Evolutionary conservation across 1,284 basidiomycete species (phyloP), one percentile per base, ranked within the genome.

Genomic region (Uromyces viciae-fabae): DNA sequence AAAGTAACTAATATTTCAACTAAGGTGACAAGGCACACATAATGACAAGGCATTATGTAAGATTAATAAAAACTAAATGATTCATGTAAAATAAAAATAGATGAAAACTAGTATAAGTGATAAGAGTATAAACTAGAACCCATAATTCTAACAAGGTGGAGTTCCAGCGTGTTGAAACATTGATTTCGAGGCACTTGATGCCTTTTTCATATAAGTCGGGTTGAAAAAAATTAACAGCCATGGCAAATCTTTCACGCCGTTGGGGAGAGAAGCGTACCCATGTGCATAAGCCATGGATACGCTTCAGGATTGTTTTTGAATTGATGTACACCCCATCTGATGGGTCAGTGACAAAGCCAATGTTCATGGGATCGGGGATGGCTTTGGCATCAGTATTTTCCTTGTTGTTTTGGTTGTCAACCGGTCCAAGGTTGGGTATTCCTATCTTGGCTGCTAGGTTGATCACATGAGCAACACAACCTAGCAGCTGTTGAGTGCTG

Each of bases 231-330:
- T 28, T 19, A 28, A 54, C 54, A 38, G 52, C 22, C 28, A 22
- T 43, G 8, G n/a, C 4, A 49, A 73, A 73, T 52, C 46, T 22
- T 56, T 75, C 31, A n/a, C 54, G n/a, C 19, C 36, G 52, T 75
- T 75, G 72, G n/a, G n/a, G 52, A 31, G 56, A 60, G 56, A 60
- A 60, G 36, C 56, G 25, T 15, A 60, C 56, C 56, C 56, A 60
- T 25, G 56, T 60, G 36, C 56, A 60, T 3, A 60, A 17, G 11
- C 56, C 56, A 60, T 60, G 56, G 17, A 60, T 31, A 3, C 25
- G 25, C 56, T 60, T 60, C 28, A 28, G 11, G 25, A 60, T 60
- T 14, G 56, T 60, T 33, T 60, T 25, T 4, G 25, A 3, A 25
- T 60, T 60, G 56, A 60, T 60, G 19, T 17, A 25, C 14, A 31